Evolutionary conservation across 176 grass and related monocot genomes (phyloP).

Genomic region (Avena eriantha): DNA sequence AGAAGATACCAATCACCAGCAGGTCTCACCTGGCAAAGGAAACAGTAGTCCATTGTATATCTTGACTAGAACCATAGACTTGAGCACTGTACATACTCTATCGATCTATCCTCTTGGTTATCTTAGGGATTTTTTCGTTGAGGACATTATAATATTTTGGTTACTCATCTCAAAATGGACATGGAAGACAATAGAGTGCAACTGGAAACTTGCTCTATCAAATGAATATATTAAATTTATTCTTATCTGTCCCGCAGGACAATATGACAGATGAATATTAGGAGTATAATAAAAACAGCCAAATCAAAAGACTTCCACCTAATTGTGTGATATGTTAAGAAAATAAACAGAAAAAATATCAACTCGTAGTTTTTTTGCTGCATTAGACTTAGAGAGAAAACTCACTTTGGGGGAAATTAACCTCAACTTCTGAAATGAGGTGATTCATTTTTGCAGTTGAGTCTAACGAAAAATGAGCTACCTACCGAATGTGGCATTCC

Average conservation of each 20-base stretch:
- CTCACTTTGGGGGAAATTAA: background rate
- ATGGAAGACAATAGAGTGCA: background rate
- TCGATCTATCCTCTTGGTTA: background rate
- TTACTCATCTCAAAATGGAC: background rate
- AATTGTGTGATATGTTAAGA: background rate
- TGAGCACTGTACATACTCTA: background rate
- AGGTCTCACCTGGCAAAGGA: conserved; percentile 31
- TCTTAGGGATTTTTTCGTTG: background rate
- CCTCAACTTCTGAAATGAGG: background rate
- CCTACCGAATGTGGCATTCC: background rate
- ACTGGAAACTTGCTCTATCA: background rate
- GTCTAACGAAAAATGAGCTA: conserved; percentile 8
- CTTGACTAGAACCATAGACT: background rate
- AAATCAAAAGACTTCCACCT: background rate
- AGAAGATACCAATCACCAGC: background rate
- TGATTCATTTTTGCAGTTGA: background rate
- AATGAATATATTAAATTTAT: conserved; percentile 19
- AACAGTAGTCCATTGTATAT: background rate
- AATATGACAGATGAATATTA: conserved; percentile 1
- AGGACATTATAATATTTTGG: background rate
- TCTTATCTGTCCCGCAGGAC: background rate
- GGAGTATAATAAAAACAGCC: background rate
- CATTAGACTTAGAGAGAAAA: background rate
- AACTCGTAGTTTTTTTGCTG: background rate
- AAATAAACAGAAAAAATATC: background rate